These are phyloP conservation scores for Eucalyptus marginata DNA, from an alignment of 345 rosid genomes.

Conservation along the genomic window DNA sequence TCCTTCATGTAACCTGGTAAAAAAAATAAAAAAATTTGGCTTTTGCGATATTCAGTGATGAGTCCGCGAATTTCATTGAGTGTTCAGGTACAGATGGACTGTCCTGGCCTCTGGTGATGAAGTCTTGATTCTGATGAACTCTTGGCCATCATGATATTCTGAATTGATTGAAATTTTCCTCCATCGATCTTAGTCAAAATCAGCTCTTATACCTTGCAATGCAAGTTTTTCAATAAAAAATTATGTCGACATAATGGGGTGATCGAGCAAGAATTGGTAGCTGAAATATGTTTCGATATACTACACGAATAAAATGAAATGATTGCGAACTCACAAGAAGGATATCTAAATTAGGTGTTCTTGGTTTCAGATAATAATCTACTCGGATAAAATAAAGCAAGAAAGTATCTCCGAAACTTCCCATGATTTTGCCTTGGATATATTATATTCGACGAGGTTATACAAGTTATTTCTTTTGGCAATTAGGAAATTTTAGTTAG, in stretches of 20 bases:
- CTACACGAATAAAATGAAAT: background rate
- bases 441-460: rapidly evolving
- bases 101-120: background rate
- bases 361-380: too few relatives aligned
- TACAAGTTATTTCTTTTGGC: background rate
- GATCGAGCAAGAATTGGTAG: background rate
- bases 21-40: rapidly evolving
- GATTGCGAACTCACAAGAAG: background rate
- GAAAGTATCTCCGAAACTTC: background rate
- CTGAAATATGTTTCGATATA: background rate
- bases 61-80: background rate
- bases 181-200: background rate
- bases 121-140: background rate
- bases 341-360: background rate
- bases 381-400: background rate
- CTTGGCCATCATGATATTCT: background rate
- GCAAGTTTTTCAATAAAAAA: too few relatives aligned
- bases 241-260: rapidly evolving
- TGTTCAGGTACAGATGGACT: background rate
- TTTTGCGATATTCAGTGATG: background rate
- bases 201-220: background rate
- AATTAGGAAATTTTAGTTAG: background rate
- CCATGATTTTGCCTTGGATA: background rate
- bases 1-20: background rate
- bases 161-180: background rate